Conservation (phyloP, 139 green algal genomes). For the Choricystis sp. region DNA sequence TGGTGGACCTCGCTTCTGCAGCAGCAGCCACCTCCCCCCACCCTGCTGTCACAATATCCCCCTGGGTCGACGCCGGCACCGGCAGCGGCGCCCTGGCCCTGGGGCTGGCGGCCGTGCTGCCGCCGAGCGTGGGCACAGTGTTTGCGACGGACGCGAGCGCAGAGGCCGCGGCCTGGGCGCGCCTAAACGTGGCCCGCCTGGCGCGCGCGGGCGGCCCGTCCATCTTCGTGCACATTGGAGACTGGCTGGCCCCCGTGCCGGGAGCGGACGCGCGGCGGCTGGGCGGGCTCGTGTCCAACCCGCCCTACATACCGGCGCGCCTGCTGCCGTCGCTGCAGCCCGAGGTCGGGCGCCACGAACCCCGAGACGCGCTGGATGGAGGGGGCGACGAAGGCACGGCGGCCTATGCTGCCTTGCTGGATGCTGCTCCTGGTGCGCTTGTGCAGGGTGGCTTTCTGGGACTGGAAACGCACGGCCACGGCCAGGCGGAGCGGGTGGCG, state of each 20-base stretch:
- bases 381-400: conserved; percentile 46
- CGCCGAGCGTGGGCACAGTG: conserved; percentile 15
- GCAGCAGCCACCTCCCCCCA: not conserved
- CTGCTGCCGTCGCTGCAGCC: conserved; percentile 43
- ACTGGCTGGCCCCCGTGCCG: conserved; percentile 54
- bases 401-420: conserved; percentile 28
- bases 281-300: conserved; percentile 76
- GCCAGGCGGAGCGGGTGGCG: conserved; percentile 31
- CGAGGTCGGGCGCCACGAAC: conserved; percentile 55
- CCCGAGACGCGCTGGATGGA: conserved; percentile 59
- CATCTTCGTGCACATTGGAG: conserved; percentile 32
- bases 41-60: not conserved
- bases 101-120: conserved; percentile 37
- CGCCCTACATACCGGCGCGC: conserved; percentile 68
- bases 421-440: conserved; percentile 23
- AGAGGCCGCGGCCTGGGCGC: conserved; percentile 27
- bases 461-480: conserved; percentile 48
- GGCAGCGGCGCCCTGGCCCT: conserved; percentile 78
- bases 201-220: conserved; percentile 3
- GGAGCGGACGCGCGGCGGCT: conserved; percentile 3
- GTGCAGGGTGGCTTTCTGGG: conserved; percentile 44
- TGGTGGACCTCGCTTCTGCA: conserved; percentile 37
- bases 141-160: conserved; percentile 45
- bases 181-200: conserved; percentile 30
- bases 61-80: conserved; percentile 81